Base-by-base conservation (phyloP, 2,329 filamentous ascomycete genomes). In the Drechslera avenae region DNA sequence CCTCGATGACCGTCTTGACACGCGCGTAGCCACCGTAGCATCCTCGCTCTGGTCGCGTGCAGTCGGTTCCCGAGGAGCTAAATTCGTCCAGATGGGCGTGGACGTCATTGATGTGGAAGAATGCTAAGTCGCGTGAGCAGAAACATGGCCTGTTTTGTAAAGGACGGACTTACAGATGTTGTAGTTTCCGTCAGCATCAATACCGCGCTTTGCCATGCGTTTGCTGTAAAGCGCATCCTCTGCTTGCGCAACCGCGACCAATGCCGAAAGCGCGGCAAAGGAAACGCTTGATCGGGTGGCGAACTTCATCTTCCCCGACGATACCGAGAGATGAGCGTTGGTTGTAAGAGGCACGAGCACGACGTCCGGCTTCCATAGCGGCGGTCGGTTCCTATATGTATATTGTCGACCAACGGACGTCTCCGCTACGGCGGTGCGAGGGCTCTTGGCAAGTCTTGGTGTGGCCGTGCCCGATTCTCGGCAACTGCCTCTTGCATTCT, bases 71-170 rank as follows among this genome's bases (percentile, higher is more conserved):
- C 0, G 82, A 83, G 12, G 80, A 78, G 21, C 79, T 76, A 71
- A 83, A 88, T 68, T 87, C 73, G 64, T 87, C 85, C 14, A 88
- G 75, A 65, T 88, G 86, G 12, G 86, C 81, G 66, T 88, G 86
- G 12, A 88, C 83, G 65, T 88, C 85, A 64, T 88, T 88, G 76
- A 88, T 79, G 68, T 88, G 86, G 73, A 86, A 87, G 74, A 87
- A 86, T 5, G 84, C 69, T 72, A 9, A 4, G n/a, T 47, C 31
- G 39, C 16, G 28, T 52, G 26, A 51, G 45, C 39, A 3, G 33
- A 39, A 3, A 39, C 14, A 26, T 18, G 9, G 5, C 5, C 6
- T 8, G 5, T n/a, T n/a, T 2, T 9, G 3, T 1, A 2, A 1
- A 8, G 7, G 19, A 16, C 2, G 7, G 4, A 50, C 67, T 58